Base-by-base conservation (phyloP, 805 yeast species). In the Nematodospora valgi region DNA sequence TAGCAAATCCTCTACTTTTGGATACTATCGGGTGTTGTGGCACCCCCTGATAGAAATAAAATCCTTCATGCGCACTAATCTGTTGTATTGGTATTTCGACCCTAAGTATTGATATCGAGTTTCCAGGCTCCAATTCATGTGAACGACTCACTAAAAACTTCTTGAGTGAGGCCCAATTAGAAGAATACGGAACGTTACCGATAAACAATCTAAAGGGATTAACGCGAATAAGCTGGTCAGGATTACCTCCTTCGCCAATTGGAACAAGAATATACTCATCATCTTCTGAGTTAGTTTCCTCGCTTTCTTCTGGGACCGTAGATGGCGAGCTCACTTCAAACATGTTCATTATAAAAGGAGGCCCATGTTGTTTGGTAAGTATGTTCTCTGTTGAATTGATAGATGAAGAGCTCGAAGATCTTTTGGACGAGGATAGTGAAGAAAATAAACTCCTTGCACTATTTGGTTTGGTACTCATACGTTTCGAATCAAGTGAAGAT, bases 1-100 rank as follows among this genome's bases (percentile, higher is more conserved):
- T 70, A 1, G 86, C 87, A 60, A 77, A 81, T 2, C 88, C 87
- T 46, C 78, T 71, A 21, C 61, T 55, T 37, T 38, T 42, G 2
- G 23, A 27, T 7, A 30, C 18, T 2, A 25, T 16, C 13, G 39
- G 27, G n/a, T 18, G 39, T 7, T 9, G 26, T 12, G 19, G n/a
- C 18, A 12, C 2, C 9, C 25, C 21, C 20, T 30, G 30, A 22
- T 30, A 19, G 24, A 27, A 29, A 19, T 27, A 23, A 15, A 23
- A 34, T 19, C 32, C 64, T 58, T 23, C 71, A 30, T 28, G 27
- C 5, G 19, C 19, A 14, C 14, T 16, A 9, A 33, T 33, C 14
- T 35, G 27, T 35, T 66, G 72, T 39, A 59, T 59, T 22, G 74
- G 74, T 15, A 66, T 62, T 38, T 66, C 70, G 2, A 66, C 70